These are phyloP conservation scores for Neofusicoccum sp. DNA, from an alignment of 2,329 filamentous ascomycete species.

Conservation along the genomic window DNA sequence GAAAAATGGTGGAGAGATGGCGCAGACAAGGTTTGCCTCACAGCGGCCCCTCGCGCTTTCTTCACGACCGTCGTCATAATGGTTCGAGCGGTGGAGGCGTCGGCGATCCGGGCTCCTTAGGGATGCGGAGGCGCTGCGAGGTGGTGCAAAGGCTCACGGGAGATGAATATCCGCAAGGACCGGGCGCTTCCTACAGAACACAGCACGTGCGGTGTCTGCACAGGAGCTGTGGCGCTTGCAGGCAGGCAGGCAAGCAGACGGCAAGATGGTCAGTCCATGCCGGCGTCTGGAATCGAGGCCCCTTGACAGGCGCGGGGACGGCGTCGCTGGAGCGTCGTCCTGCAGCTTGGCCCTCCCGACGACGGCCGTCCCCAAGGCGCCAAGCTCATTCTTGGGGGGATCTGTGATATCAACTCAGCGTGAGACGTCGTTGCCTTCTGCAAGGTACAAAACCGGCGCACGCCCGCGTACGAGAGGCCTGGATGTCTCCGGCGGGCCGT, in stretches of 20 bases:
- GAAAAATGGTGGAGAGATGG: slow-evolving; percentile 8
- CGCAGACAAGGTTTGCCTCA: slow-evolving; percentile 16
- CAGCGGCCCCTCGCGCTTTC: slow-evolving; percentile 12
- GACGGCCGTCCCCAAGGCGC: slow-evolving; percentile 3
- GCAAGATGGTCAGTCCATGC: neutral
- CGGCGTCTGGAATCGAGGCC: slow-evolving; percentile 4
- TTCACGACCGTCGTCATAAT: slow-evolving; percentile 12
- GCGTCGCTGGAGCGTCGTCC: neutral
- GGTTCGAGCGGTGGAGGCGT: slow-evolving; percentile 12
- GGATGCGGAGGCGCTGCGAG: slow-evolving; percentile 12
- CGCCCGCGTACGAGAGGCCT: slow-evolving; percentile 10
- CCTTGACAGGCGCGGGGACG: neutral
- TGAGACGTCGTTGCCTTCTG: slow-evolving; percentile 13
- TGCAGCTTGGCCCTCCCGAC: slow-evolving; percentile 4
- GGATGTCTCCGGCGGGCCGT: slow-evolving; percentile 6
- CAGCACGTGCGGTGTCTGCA: slow-evolving; percentile 14
- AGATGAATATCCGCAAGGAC: slow-evolving; percentile 15
- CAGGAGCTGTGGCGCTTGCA: slow-evolving; percentile 9
- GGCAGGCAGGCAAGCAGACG: neutral
- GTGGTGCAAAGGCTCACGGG: slow-evolving; percentile 17
- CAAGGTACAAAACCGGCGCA: slow-evolving; percentile 17
- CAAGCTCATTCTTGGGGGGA: slow-evolving; percentile 16
- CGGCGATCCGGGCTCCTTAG: slow-evolving; percentile 17
- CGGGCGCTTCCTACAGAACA: neutral
- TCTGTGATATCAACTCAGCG: neutral